Conservation (phyloP, 768 basidiomycete genomes). For the Lentinula sp. region DNA sequence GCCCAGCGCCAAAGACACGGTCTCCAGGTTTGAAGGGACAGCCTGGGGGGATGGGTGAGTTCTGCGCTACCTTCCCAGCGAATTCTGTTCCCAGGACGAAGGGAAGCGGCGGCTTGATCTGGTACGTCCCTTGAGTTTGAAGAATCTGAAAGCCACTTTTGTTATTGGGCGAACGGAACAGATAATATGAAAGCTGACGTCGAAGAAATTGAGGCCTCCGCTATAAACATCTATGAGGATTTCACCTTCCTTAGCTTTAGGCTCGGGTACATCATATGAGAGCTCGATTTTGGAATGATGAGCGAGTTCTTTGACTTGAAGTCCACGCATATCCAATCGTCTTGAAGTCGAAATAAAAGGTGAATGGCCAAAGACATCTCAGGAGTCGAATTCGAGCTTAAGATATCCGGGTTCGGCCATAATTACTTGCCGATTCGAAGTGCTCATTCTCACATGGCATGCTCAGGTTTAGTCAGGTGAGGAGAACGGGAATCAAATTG, state of each 20-base stretch:
- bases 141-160: slow-evolving; percentile 46
- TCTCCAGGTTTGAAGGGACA: slow-evolving; percentile 81
- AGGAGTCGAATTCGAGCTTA: neutral
- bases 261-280: slow-evolving; percentile 51
- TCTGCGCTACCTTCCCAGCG: slow-evolving; percentile 48
- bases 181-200: slow-evolving; percentile 29
- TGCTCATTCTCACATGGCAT: neutral
- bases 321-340: slow-evolving; percentile 58
- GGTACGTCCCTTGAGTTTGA: slow-evolving; percentile 88
- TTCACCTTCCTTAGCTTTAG: slow-evolving; percentile 42
- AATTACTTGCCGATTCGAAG: neutral
- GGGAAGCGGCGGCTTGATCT: slow-evolving; percentile 76
- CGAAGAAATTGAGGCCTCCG: slow-evolving; percentile 76
- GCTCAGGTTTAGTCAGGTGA: too few relatives aligned
- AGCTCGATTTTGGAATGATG: slow-evolving; percentile 63
- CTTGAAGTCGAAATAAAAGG: neutral
- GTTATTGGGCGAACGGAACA: neutral
- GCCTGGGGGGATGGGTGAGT: slow-evolving; percentile 73
- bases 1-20: slow-evolving; percentile 74
- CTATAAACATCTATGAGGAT: slow-evolving; percentile 74
- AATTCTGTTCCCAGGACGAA: slow-evolving; percentile 86
- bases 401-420: neutral
- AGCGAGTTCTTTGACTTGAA: slow-evolving; percentile 62
- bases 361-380: neutral
- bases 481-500: neutral